A percentile compares a stretch with the other conserved stretches of the same genome.
Conservation (phyloP, 306 rosid species). For the Lupinus albus region DNA sequence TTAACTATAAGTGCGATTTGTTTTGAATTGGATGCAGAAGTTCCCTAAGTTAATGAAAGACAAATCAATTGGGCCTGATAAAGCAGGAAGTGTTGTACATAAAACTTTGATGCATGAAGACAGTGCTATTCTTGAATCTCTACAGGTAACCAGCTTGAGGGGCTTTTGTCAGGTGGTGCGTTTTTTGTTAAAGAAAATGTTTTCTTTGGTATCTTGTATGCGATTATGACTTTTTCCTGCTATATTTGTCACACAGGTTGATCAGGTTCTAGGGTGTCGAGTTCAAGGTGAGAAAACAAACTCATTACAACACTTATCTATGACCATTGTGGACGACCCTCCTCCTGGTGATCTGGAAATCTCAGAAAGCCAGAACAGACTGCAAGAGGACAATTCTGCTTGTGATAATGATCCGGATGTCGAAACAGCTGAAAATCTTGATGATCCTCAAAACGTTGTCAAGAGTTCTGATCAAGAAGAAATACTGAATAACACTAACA, state of each 20-base stretch:
- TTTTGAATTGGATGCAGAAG: conserved; percentile 60
- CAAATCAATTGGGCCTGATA: conserved; percentile 47
- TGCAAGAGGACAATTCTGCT: conserved; percentile 54
- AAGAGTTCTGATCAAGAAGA: conserved; percentile 57
- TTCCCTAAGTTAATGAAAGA: conserved; percentile 54
- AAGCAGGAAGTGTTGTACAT: conserved; percentile 49
- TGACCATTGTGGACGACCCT: conserved; percentile 53
- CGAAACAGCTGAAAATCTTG: conserved; percentile 52
- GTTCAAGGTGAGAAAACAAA: conserved; percentile 54
- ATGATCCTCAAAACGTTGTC: conserved; percentile 53
- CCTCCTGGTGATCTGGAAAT: conserved; percentile 54
- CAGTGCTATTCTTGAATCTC: conserved; percentile 50
- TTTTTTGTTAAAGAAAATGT: conserved; percentile 32
- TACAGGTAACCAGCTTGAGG: conserved; percentile 67
- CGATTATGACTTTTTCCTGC: conserved; percentile 40
- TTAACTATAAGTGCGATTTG: conserved; percentile 30
- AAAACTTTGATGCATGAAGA: conserved; percentile 48
- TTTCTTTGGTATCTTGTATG: conserved; percentile 31
- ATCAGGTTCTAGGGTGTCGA: conserved; percentile 94
- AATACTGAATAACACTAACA: conserved; percentile 49
- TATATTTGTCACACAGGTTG: conserved; percentile 62
- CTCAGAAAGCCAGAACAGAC: conserved; percentile 56
- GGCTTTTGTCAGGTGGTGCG: conserved; percentile 33
- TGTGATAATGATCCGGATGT: conserved; percentile 61
- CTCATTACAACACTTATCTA: conserved; percentile 51